These are phyloP conservation scores for Vachellia collinsii DNA, from an alignment of 306 rosid genomes.

Conservation along the genomic window DNA sequence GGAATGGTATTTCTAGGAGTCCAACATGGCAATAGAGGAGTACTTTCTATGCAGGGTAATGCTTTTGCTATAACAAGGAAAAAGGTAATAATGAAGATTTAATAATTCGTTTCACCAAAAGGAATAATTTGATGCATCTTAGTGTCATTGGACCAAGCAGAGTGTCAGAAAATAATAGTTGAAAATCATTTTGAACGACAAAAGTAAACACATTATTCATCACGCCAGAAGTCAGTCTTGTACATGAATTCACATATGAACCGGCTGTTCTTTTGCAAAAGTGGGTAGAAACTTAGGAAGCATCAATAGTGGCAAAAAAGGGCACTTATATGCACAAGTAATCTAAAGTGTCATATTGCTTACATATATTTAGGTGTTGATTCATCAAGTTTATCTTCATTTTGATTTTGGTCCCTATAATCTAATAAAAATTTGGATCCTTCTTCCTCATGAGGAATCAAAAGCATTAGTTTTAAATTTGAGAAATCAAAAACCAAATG, in stretches of 20 bases:
- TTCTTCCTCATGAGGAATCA: too few relatives aligned
- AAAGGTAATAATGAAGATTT: background rate
- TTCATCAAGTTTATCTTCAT: too few relatives aligned
- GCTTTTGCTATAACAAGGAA: background rate
- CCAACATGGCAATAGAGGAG: background rate
- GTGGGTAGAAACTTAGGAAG: background rate
- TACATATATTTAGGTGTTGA: too few relatives aligned
- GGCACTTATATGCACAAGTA: background rate
- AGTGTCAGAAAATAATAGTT: background rate
- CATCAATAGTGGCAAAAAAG: background rate
- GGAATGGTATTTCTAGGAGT: slow-evolving; percentile 1
- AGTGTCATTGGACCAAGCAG: background rate
- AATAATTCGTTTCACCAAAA: background rate
- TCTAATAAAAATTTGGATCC: too few relatives aligned
- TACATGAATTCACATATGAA: background rate
- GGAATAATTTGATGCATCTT: background rate
- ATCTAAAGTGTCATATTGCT: background rate
- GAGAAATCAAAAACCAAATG: too few relatives aligned
- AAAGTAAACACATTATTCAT: background rate
- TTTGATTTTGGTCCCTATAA: too few relatives aligned
- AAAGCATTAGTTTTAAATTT: too few relatives aligned
- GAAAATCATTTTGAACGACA: background rate
- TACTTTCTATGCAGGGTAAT: background rate
- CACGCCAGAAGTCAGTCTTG: background rate
- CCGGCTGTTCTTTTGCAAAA: background rate